These are phyloP conservation scores for Brachypodium distachyon DNA, from an alignment of 202 grass and related monocot genomes.

Conservation along the genomic window DNA sequence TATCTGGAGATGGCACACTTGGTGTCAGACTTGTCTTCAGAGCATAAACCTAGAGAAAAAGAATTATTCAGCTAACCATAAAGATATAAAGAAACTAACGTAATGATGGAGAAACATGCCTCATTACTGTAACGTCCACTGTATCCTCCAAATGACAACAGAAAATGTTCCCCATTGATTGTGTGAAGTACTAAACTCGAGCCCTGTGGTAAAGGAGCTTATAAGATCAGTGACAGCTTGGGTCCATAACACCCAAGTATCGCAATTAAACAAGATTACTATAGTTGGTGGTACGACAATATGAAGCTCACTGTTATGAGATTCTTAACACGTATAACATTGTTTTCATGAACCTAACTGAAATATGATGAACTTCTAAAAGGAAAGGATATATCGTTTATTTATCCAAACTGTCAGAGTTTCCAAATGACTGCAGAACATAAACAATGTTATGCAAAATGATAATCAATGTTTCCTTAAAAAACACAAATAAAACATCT, in stretches of 20 bases:
- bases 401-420: neutral
- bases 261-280: neutral
- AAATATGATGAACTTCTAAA: neutral
- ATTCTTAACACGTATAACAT: neutral
- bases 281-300: neutral
- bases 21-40: constrained; percentile 49
- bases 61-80: constrained; percentile 18
- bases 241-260: constrained; percentile 10
- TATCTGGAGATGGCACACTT: constrained; percentile 11
- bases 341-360: neutral
- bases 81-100: neutral
- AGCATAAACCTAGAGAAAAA: constrained; percentile 43
- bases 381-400: neutral
- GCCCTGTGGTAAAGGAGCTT: constrained; percentile 37
- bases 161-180: constrained; percentile 50
- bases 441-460: neutral
- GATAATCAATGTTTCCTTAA: neutral
- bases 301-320: constrained; percentile 5
- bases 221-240: constrained; percentile 20
- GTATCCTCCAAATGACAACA: constrained; percentile 82
- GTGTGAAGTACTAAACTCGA: constrained; percentile 49
- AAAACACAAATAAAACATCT: constrained; percentile 5
- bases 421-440: neutral
- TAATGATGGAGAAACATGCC: constrained; percentile 14
- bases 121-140: constrained; percentile 72